Base-by-base conservation (phyloP, 1,284 basidiomycete genomes). In the Schizopora paradoxa region DNA sequence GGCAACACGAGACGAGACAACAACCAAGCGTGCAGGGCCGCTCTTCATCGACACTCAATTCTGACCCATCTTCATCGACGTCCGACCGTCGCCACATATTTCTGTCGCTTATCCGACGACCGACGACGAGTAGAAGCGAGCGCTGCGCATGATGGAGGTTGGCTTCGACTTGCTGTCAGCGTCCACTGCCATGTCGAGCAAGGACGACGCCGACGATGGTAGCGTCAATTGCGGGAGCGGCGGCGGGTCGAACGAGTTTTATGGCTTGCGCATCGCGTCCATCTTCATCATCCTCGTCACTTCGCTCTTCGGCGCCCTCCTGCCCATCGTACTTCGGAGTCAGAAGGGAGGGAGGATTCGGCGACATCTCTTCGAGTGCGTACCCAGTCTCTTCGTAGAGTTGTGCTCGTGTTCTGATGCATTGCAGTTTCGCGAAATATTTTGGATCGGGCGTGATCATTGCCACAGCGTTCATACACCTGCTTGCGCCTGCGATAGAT, bases 381-480 rank as follows among this genome's bases (percentile, higher is more conserved):
- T 68, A 31, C 11, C 21, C 32, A 13, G 41, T 6, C 11, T n/a
- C n/a, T n/a, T 32, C 5, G 16, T 40, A 28, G 25, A 46, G 36
- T 34, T 29, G 33, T 51, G 8, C 14, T 8, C 14, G 8, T 31
- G 50, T 56, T 18, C 60, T 58, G 53, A 55, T 55, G 41, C 21
- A 47, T 26, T 31, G n/a, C 51, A 85, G 85, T 38, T 92, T 94
- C 60, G 86, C 87, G 25, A 96, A 95, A 66, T 97, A 88, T 67
- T 97, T 97, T 66, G 94, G 94, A 39, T 91, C 89, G 5, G 91
- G 91, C 26, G 87, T 94, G 48, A 92, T 93, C 60, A 89, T 97
- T 53, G 91, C 91, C 0, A 97, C 95, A 1, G 84, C 86, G 0
- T 91, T 93, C 61, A 91, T 93, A 48, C 90, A 93, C 62, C 73